Base-by-base conservation (phyloP, 108 stramenopile species). In the Ochromonas danica region DNA sequence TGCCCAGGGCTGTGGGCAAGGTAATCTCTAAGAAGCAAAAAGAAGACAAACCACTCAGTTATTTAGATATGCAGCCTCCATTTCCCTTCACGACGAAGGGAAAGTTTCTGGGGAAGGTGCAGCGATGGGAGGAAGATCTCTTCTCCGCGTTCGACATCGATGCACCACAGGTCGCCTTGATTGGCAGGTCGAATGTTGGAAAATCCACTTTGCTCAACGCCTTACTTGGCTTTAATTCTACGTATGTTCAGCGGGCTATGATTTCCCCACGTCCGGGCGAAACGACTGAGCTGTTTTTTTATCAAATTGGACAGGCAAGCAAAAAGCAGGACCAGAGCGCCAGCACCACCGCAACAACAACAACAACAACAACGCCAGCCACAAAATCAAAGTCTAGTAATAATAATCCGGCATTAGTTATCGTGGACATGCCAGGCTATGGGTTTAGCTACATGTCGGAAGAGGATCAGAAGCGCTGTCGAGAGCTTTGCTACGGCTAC, bases 401-500 rank as follows among this genome's bases (percentile, higher is more conserved):
- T 6, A 51, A 6, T 14, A 75, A 42, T 17, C 71, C 80, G 1
- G 61, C 22, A 41, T 63, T 81, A 81, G 81, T 81, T 40, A 78
- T 83, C 0, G 83, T 62, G 1, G 83, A 83, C 28, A 81, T 82
- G 82, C 83, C 83, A 28, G 83, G 83, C 40, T 83, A 80, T 43
- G 83, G 83, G 39, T 83, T 83, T 81, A 81, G 81, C 1, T 82
- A 79, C 70, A 81, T 81, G 71, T 63, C 81, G 1, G 71, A 83
- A 71, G 36, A 79, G 61, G 41, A 41, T 81, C 39, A 67, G 70
- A 41, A 27, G 81, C 77, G 25, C 35, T 82, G 82, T 27, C 62
- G 27, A 2, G 25, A 33, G 1, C 30, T 42, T 3, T 30, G 42
- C 2, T 81, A 81, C 61, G 81, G 39, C 77, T 84, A 0, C 40